These are phyloP conservation scores for Astragalus glycyphyllos DNA, from an alignment of 306 rosid species.

Conservation along the genomic window DNA sequence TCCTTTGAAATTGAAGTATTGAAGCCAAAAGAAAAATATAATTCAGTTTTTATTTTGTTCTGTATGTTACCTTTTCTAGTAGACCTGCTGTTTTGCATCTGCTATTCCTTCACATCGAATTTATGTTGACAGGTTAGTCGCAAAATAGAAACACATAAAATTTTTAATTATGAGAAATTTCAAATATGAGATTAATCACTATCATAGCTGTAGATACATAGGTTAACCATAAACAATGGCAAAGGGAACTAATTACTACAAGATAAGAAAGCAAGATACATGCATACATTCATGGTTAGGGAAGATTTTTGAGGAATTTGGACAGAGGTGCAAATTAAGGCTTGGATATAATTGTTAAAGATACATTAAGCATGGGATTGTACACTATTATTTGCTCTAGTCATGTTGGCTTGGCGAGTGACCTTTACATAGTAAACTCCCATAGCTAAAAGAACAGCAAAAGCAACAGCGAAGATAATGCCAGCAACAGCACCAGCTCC, in stretches of 20 bases:
- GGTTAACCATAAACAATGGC: constrained; percentile 26
- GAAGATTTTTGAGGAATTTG: constrained; percentile 7
- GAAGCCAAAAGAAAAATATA: neutral
- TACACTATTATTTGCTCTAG: constrained; percentile 46
- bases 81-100: neutral
- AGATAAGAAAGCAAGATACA: constrained; percentile 22
- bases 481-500: constrained; percentile 64
- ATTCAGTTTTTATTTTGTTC: neutral
- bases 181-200: constrained; percentile 38
- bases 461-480: constrained; percentile 59
- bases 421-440: constrained; percentile 64
- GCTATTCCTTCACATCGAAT: neutral
- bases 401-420: constrained; percentile 61
- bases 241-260: constrained; percentile 32
- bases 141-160: neutral
- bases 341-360: neutral
- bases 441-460: constrained; percentile 61
- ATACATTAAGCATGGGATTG: constrained; percentile 57
- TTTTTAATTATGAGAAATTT: constrained; percentile 18
- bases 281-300: constrained; percentile 3
- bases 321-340: neutral
- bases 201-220: constrained; percentile 29
- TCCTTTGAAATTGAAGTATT: neutral
- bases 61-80: neutral
- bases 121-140: neutral